Evolutionary conservation across 2,329 filamentous ascomycete species (phyloP), one percentile per base, ranked within the genome.

Genomic region (Cladosporium phlei): DNA sequence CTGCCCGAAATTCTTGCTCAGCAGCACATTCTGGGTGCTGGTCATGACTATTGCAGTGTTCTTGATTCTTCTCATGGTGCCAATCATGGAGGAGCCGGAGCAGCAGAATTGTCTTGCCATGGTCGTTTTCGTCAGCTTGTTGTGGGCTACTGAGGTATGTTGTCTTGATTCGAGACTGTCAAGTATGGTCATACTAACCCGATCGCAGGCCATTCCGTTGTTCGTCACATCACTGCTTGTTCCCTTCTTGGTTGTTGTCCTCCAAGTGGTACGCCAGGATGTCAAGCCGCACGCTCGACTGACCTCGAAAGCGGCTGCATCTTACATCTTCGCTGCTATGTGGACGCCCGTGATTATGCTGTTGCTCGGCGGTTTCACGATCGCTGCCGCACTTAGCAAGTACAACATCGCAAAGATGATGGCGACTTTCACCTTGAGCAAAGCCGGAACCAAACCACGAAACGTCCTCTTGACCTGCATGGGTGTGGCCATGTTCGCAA

Each of bases 341-440:
- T 98, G 93, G 93, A 96, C 91, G 3, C 91, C 93, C 0, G 93
- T 98, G 46, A 98, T 98, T 57, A 97, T 98, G 93, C 80, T 98
- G 12, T 75, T 98, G 17, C 81, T 98, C 0, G 93, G 93, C 56
- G 93, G 93, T 24, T 98, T 98, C 62, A 95, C 93, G 2, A 84
- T 98, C 45, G 93, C 93, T 8, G 93, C 93, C 0, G 94, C 93
- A 0, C 70, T 98, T 46, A 95, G 89, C 38, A 98, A 98, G 66
- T 95, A 95, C 68, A 93, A 90, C 57, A 97, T 98, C 60, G 93
- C 95, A 51, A 96, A 97, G 69, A 85, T 93, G 62, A 89, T 98
- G 71, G 93, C 93, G 2, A 96, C 91, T 1, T 88, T 97, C 59
- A 87, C 98, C 21, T 77, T 98, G 25, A 95, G 89, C 73, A 97